Conservation (phyloP, 2,329 filamentous ascomycete genomes). For the Annulohypoxylon truncatum region DNA sequence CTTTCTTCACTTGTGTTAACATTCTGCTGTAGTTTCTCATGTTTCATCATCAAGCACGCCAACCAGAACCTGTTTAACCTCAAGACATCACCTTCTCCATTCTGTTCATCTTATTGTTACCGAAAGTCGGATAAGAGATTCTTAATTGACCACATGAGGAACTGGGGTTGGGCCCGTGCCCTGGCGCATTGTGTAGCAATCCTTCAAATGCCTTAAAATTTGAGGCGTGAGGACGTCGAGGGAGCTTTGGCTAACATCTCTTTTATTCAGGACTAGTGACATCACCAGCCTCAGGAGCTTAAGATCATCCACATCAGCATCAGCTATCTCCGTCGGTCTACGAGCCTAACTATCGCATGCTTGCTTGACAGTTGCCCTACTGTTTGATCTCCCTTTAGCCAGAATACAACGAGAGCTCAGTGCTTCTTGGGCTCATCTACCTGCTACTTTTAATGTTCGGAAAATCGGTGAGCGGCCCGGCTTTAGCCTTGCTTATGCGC, state of each 20-base stretch:
- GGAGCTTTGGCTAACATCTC: conserved; percentile 23
- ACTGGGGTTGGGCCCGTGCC: conserved; percentile 25
- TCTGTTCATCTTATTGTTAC: neutral
- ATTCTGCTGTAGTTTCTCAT: conserved; percentile 33
- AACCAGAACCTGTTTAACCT: conserved; percentile 37
- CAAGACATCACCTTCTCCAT: conserved; percentile 27
- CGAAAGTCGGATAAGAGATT: neutral
- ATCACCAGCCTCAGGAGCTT: conserved; percentile 18
- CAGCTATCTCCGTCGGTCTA: conserved; percentile 21
- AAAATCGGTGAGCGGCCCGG: conserved; percentile 55
- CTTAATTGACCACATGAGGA: conserved; percentile 27
- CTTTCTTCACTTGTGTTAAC: conserved; percentile 18
- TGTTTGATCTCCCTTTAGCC: conserved; percentile 57
- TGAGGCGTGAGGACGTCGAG: conserved; percentile 32
- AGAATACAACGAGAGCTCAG: conserved; percentile 48
- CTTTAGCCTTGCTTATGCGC: conserved; percentile 40
- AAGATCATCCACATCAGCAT: conserved; percentile 18
- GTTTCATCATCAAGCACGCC: conserved; percentile 38
- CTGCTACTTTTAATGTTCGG: conserved; percentile 47
- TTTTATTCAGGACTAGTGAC: conserved; percentile 17
- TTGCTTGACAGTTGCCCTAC: conserved; percentile 29
- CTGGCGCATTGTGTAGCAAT: conserved; percentile 32
- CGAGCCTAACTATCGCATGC: conserved; percentile 26
- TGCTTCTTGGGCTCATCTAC: conserved; percentile 41
- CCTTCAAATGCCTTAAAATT: conserved; percentile 23